Base-by-base conservation (phyloP, 345 rosid species). In the Passiflora organensis region DNA sequence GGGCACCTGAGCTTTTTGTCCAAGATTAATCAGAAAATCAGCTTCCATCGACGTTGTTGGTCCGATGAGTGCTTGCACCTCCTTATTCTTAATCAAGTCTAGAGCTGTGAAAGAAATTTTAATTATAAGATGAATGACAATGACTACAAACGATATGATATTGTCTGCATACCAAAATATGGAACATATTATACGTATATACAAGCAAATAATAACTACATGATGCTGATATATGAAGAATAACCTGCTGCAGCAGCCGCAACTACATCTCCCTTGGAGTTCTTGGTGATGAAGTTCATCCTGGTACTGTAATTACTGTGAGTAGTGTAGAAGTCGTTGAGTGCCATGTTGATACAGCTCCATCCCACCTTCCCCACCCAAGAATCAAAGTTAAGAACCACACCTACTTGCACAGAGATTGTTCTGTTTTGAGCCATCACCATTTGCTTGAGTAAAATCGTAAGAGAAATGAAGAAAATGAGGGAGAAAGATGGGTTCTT, bases 51-150 rank as follows among this genome's bases (percentile, higher is more conserved):
- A 63, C 28, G 45, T 49, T 17, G 39, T 22, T 15, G 80, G 80
- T 1, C 80, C 83, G 0, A 78, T n/a, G 42, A 79, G 76, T n/a
- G 76, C 80, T 8, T 66, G 64, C 19, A 75, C 80, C 42, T 67
- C 22, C 21, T 43, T 62, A 21, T 79, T 76, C 32, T 70, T 21
- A 43, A 79, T 60, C 66, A 76, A 53, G 14, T 78, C 78, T 14
- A 66, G n/a, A 15, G 71, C 83, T 75, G 79, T 22, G 0, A 2
- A 8, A 18, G 23, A 28, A 28, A 2, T 28, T 2, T 28, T 2
- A 28, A 28, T 8, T 28, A 2, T 28, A 2, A 28, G 34, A 28
- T 28, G 8, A 28, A 28, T 8, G 5, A 28, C 34, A 2, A 28
- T 2, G 34, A 3, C 34, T 2, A 3, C 34, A 2, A 2, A 8